Conservation (phyloP, 176 grass and related monocot species). For the Triticum turgidum region DNA sequence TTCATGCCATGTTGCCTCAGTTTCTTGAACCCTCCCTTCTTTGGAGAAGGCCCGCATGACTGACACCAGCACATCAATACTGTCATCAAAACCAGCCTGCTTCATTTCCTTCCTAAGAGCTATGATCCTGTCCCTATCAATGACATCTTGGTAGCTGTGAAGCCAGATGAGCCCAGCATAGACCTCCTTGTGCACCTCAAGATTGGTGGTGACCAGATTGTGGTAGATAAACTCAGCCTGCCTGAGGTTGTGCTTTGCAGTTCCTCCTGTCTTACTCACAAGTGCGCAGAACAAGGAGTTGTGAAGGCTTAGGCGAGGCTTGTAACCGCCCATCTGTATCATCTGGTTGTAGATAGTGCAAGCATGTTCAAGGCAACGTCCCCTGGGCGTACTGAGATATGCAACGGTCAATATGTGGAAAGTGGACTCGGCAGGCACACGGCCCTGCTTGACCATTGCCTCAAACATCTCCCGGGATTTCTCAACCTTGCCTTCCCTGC, state of each 20-base stretch:
- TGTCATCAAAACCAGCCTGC: constrained; percentile 58
- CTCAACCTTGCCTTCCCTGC: constrained; percentile 74
- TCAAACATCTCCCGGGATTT: constrained; percentile 82
- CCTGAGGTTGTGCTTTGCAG: constrained; percentile 73
- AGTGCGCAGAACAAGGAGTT: constrained; percentile 84
- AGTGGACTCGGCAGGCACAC: constrained; percentile 82
- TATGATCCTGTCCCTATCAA: constrained; percentile 71
- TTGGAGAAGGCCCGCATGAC: constrained; percentile 90
- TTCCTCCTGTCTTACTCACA: constrained; percentile 70
- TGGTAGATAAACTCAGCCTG: constrained; percentile 93
- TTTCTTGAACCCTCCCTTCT: constrained; percentile 77
- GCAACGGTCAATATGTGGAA: constrained; percentile 86
- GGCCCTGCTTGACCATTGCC: constrained; percentile 73
- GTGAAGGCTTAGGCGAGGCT: constrained; percentile 71
- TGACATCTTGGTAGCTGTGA: constrained; percentile 91
- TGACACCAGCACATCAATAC: constrained; percentile 77
- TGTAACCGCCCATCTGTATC: constrained; percentile 86
- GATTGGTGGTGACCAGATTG: constrained; percentile 72
- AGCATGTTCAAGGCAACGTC: constrained; percentile 66
- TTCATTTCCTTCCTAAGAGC: constrained; percentile 78
- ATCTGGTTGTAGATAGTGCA: constrained; percentile 95
- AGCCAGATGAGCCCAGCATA: constrained; percentile 92
- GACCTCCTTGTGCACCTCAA: constrained; percentile 69
- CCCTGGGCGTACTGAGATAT: constrained; percentile 61
- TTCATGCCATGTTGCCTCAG: constrained; percentile 68